phyloP scores from a whole-genome alignment of 2,329 filamentous ascomycete species.

The Fusarium dlaminii region DNA sequence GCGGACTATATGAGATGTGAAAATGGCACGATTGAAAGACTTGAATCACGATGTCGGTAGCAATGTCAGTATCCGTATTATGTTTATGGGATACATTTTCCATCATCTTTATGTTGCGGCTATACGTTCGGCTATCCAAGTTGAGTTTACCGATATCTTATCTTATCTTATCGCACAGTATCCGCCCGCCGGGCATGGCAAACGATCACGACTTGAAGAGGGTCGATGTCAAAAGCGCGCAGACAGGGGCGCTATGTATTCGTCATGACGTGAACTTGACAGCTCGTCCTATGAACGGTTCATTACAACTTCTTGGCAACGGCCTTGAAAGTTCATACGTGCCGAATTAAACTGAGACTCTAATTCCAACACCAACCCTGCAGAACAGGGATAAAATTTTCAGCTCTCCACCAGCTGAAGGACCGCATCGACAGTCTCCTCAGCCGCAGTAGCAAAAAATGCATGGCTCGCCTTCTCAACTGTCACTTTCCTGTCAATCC shows the following conservation, averaged over 20 bases:
- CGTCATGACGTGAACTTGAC: neutral
- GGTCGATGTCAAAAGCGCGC: neutral
- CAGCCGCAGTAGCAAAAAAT: neutral
- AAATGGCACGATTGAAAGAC: no score
- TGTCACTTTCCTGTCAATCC: neutral
- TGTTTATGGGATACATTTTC: no score
- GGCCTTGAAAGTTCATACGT: fast-evolving
- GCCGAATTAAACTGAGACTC: neutral
- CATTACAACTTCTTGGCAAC: fast-evolving
- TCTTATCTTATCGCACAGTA: neutral
- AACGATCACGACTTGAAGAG: neutral
- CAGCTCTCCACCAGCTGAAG: neutral
- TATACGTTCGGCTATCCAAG: neutral
- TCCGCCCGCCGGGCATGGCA: neutral
- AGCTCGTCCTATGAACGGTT: neutral
- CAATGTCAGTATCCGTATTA: no score
- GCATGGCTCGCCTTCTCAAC: conserved; percentile 6
- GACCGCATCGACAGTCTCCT: neutral
- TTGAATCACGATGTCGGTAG: no score
- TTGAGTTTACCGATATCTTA: neutral
- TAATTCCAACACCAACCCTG: neutral
- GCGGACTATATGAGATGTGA: no score
- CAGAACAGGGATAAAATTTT: neutral
- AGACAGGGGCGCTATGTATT: neutral
- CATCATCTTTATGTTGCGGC: no score